phyloP scores from a whole-genome alignment of 768 basidiomycete genomes.

The Psilocybe subaeruginosa region DNA sequence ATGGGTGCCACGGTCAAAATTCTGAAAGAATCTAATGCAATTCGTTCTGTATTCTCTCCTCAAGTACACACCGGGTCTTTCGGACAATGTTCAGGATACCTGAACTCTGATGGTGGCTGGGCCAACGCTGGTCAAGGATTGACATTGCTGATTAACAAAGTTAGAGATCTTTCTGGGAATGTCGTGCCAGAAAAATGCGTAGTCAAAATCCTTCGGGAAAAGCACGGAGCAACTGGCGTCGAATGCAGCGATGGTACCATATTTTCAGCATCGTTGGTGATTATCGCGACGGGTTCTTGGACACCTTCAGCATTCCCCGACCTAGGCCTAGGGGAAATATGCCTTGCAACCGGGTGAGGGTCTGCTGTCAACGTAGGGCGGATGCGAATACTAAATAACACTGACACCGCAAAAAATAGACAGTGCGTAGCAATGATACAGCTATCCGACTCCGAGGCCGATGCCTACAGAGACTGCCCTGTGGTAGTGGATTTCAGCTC shows the following conservation, averaged over 20 bases:
- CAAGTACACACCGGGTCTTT: constrained; percentile 39
- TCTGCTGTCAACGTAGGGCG: background rate
- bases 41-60: constrained; percentile 53
- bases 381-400: background rate
- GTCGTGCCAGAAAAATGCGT: constrained; percentile 64
- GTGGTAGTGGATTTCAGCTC: constrained; percentile 72
- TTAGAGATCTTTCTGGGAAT: constrained; percentile 61
- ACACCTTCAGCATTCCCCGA: constrained; percentile 78
- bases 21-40: constrained; percentile 38
- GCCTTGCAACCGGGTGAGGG: constrained; percentile 81
- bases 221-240: constrained; percentile 59
- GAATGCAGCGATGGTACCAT: constrained; percentile 57
- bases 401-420: constrained; percentile 39
- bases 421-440: constrained; percentile 82
- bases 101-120: constrained; percentile 86
- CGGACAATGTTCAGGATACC: constrained; percentile 52
- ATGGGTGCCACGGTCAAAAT: constrained; percentile 53
- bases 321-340: constrained; percentile 48
- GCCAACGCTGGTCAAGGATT: constrained; percentile 76
- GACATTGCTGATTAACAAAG: constrained; percentile 51
- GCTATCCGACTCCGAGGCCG: constrained; percentile 70
- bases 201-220: constrained; percentile 42
- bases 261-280: constrained; percentile 60
- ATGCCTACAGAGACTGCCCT: constrained; percentile 61
- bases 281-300: constrained; percentile 85